Conservation (phyloP, 129 eudicot species). For the Lonicera japonica region DNA sequence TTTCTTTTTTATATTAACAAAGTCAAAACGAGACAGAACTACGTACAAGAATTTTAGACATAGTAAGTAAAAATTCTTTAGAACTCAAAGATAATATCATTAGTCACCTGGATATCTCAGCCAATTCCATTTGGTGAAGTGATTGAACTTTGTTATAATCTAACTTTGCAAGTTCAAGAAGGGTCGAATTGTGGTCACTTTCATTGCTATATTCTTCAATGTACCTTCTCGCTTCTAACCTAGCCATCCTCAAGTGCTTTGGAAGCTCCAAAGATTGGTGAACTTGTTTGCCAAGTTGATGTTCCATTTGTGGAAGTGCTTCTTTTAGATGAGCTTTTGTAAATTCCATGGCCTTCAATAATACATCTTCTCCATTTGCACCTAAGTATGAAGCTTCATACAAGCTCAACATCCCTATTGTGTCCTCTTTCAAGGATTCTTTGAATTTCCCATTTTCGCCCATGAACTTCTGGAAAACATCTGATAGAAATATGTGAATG, state of each 20-base stretch:
- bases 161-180: constrained; percentile 26
- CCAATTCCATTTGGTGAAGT: constrained; percentile 25
- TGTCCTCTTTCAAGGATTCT: constrained; percentile 1
- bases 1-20: no score
- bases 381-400: constrained; percentile 36
- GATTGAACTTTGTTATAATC: constrained; percentile 36
- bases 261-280: constrained; percentile 26
- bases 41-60: no score
- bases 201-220: constrained; percentile 16
- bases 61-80: no score
- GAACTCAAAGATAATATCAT: no score
- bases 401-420: constrained; percentile 22
- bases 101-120: constrained; percentile 19
- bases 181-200: constrained; percentile 2
- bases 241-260: constrained; percentile 20
- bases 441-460: constrained; percentile 3
- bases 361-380: constrained; percentile 17
- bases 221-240: constrained; percentile 26
- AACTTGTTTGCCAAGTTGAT: constrained; percentile 8
- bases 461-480: constrained; percentile 4
- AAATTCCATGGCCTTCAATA: constrained; percentile 22
- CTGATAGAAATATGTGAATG: neutral
- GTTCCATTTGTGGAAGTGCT: constrained; percentile 7
- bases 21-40: no score
- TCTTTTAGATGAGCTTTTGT: constrained; percentile 12